phyloP scores from a whole-genome alignment of 164 flowering plant species.

The Tetrastigma voinierianum region DNA sequence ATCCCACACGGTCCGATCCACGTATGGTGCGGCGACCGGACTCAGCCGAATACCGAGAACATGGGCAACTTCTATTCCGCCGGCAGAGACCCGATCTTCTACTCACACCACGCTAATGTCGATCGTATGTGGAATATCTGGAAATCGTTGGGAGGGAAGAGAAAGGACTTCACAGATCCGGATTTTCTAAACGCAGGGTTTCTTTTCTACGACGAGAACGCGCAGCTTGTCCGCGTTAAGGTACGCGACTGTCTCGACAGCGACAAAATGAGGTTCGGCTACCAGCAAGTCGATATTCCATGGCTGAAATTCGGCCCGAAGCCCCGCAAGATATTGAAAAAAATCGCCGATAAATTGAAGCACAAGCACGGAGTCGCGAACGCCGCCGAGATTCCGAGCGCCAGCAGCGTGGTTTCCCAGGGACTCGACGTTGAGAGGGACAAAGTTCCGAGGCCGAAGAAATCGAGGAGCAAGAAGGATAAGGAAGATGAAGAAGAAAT shows the following conservation, averaged over 20 bases:
- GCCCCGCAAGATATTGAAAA: slow-evolving; percentile 8
- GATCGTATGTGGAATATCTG: too few relatives aligned
- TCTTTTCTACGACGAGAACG: slow-evolving; percentile 48
- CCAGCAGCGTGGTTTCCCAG: too few relatives aligned
- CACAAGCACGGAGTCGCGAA: too few relatives aligned
- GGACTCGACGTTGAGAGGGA: too few relatives aligned
- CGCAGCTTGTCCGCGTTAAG: slow-evolving; percentile 41
- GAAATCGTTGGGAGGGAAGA: too few relatives aligned
- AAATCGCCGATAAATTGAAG: too few relatives aligned
- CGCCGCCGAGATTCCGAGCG: too few relatives aligned
- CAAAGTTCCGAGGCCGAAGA: too few relatives aligned
- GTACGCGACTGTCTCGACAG: slow-evolving; percentile 49
- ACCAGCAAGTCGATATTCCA: slow-evolving; percentile 51
- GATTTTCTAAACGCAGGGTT: slow-evolving; percentile 40
- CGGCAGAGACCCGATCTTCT: slow-evolving; percentile 63
- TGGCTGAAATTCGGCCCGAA: slow-evolving; percentile 41
- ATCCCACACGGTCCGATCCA: slow-evolving; percentile 47
- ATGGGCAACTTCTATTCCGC: slow-evolving; percentile 78
- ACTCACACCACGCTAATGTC: slow-evolving; percentile 51
- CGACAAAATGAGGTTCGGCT: slow-evolving; percentile 40
- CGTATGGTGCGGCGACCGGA: slow-evolving; percentile 39
- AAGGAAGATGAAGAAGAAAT: too few relatives aligned
- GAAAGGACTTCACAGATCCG: slow-evolving; percentile 37
- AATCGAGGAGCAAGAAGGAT: too few relatives aligned
- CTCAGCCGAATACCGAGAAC: slow-evolving; percentile 50